Evolutionary conservation across 2,329 filamentous ascomycete species (phyloP), one percentile per base, ranked within the genome.

Genomic region (Chrysoporthe austroafricana): DNA sequence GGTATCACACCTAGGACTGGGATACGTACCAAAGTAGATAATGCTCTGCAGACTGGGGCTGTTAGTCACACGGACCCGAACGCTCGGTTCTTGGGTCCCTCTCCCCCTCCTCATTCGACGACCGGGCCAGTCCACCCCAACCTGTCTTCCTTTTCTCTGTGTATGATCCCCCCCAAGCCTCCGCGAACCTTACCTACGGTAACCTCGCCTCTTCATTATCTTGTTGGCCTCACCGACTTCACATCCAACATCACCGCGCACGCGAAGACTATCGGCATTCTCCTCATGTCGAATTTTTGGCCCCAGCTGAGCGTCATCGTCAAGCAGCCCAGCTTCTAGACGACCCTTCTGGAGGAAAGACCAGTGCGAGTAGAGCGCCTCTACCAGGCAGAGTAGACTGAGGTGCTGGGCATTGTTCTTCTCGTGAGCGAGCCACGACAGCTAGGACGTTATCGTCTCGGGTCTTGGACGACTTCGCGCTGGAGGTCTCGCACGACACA

Each of bases 51-150:
- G 60, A 54, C 46, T 54, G 61, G 57, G 39, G 46, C 62, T 63
- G 46, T 26, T 18, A 60, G 6, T 32, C 8, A 60, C 32, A 60
- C 39, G 13, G 62, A 64, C 62, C 62, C 62, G 62, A 64, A 57
- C 14, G 39, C 62, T 56, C 50, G 62, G 62, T 64, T 57, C 52
- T 26, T 32, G 62, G 42, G 14, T 39, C 32, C 26, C 43, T 48
- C 36, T 64, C 26, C 56, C 32, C 43, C 54, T 48, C 52, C 56
- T 36, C 57, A 60, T 60, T 57, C 57, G 57, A 60, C 57, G 21
- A 21, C 42, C n/a, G 57, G 34, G 36, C 32, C 39, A 32, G 11
- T 50, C 42, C 42, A 39, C 14, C 42, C 43, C 62, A 56, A 46
- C 52, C 42, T 57, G 50, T 4, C 56, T 58, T 46, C 21, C 34